Percentiles rank a stretch among this genome's conserved stretches.
phyloP scores from a whole-genome alignment of 495 filamentous ascomycete species.

The Neurospora tetrasperma region DNA sequence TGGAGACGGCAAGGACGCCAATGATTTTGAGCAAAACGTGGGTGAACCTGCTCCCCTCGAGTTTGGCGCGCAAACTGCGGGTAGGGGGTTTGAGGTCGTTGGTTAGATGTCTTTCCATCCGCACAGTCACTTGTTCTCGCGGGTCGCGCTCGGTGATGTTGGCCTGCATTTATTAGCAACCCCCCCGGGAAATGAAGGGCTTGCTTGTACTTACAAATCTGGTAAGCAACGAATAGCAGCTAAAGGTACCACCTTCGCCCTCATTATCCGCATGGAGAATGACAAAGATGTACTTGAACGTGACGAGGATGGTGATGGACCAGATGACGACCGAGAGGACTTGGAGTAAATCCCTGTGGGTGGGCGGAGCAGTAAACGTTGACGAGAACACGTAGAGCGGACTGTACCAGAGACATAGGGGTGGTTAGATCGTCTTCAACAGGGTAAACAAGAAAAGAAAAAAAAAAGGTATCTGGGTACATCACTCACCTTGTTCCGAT shows the following conservation, averaged over 20 bases:
- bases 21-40: slow-evolving; percentile 49
- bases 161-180: slow-evolving; percentile 22
- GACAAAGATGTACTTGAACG: slow-evolving; percentile 61
- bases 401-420: background rate
- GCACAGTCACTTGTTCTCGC: slow-evolving; percentile 34
- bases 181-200: too few relatives aligned
- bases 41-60: slow-evolving; percentile 47
- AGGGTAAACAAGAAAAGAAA: background rate
- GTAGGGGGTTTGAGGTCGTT: slow-evolving; percentile 43
- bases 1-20: slow-evolving; percentile 60
- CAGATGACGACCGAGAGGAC: slow-evolving; percentile 66
- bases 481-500: slow-evolving; percentile 50
- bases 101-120: slow-evolving; percentile 50
- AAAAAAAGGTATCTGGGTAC: background rate
- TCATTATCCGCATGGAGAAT: slow-evolving; percentile 64
- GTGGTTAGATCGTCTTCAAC: background rate
- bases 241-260: slow-evolving; percentile 70
- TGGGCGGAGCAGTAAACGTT: slow-evolving; percentile 49
- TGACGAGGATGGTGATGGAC: slow-evolving; percentile 64
- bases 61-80: slow-evolving; percentile 38
- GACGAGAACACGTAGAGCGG: slow-evolving; percentile 66
- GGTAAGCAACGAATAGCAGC: slow-evolving; percentile 58
- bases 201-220: slow-evolving; percentile 46
- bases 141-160: slow-evolving; percentile 49
- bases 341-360: slow-evolving; percentile 52